Conservation (phyloP, 805 yeast genomes). For the Pichia thaimueangensis region DNA sequence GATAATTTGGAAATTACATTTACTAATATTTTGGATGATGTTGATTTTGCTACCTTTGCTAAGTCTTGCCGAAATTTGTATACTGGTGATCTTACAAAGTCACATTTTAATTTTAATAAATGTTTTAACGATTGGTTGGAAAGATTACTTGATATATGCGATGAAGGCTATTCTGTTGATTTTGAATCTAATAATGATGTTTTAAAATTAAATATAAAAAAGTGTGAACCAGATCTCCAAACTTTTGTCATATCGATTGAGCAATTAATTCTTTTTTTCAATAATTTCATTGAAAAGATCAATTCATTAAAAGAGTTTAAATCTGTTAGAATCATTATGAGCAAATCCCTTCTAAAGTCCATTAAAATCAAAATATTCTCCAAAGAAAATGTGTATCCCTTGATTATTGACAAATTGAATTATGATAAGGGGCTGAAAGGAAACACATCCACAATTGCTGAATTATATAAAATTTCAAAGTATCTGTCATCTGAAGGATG, state of each 20-base stretch:
- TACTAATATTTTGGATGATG: conserved; percentile 9
- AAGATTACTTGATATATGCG: conserved; percentile 14
- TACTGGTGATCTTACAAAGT: conserved; percentile 1
- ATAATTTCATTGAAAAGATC: conserved; percentile 12
- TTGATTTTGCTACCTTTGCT: conserved; percentile 16
- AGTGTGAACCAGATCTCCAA: not conserved
- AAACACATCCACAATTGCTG: conserved; percentile 8
- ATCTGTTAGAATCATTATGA: conserved; percentile 15
- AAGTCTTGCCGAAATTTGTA: conserved; percentile 11
- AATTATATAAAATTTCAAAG: conserved; percentile 17
- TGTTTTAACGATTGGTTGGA: conserved; percentile 21
- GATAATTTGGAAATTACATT: conserved; percentile 15
- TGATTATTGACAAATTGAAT: conserved; percentile 21
- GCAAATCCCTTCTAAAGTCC: conserved; percentile 18
- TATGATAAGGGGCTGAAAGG: conserved; percentile 5
- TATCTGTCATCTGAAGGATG: conserved; percentile 23
- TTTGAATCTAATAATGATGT: conserved; percentile 10
- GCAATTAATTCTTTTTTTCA: conserved; percentile 20
- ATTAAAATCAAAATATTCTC: conserved; percentile 21
- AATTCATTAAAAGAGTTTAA: conserved; percentile 10
- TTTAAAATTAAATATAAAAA: conserved; percentile 6
- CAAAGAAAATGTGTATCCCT: conserved; percentile 21
- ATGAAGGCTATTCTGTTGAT: conserved; percentile 9
- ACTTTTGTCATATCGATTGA: conserved; percentile 18
- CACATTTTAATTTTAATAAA: conserved; percentile 20